Conservation (phyloP, 106 monocot species). For the Acorus gramineus region DNA sequence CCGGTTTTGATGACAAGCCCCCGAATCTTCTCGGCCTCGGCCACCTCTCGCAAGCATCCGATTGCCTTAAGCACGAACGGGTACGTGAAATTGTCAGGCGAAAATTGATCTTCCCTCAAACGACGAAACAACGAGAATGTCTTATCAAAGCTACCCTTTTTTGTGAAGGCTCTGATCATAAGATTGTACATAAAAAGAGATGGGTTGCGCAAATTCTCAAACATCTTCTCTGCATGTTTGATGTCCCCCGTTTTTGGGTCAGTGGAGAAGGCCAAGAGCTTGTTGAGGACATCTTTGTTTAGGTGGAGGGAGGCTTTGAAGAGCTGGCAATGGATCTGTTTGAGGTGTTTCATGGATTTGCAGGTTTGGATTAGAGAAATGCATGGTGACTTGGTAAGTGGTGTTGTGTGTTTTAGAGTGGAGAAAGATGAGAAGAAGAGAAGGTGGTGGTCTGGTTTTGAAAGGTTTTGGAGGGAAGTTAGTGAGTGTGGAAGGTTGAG, state of each 20-base stretch:
- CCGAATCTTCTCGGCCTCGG: conserved; percentile 20
- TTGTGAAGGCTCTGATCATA: conserved; percentile 32
- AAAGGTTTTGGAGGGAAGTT: not conserved
- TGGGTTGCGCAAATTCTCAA: conserved; percentile 10
- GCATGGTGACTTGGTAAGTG: conserved; percentile 29
- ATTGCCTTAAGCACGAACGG: conserved; percentile 38
- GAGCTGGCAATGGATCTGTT: conserved; percentile 36
- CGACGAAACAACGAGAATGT: conserved; percentile 12
- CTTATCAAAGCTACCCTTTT: not conserved
- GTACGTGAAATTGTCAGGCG: conserved; percentile 42
- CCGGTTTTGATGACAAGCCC: conserved; percentile 23
- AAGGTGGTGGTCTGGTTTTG: not conserved
- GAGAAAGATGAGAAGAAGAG: not conserved
- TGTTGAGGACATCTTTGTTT: conserved; percentile 25
- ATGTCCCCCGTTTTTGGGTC: conserved; percentile 20
- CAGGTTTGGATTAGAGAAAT: conserved; percentile 22
- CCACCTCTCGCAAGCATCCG: conserved; percentile 7
- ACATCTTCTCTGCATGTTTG: conserved; percentile 19
- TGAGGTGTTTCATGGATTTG: conserved; percentile 24
- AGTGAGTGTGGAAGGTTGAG: no score
- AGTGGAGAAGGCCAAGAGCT: conserved; percentile 26
- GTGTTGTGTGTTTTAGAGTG: conserved; percentile 4
- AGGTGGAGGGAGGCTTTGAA: conserved; percentile 26
- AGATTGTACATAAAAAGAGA: conserved; percentile 37
- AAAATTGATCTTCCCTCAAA: conserved; percentile 16